Percentiles rank a stretch among this genome's conserved stretches.
Conservation (phyloP, 2,329 filamentous ascomycete species). For the Boeremia exigua region DNA sequence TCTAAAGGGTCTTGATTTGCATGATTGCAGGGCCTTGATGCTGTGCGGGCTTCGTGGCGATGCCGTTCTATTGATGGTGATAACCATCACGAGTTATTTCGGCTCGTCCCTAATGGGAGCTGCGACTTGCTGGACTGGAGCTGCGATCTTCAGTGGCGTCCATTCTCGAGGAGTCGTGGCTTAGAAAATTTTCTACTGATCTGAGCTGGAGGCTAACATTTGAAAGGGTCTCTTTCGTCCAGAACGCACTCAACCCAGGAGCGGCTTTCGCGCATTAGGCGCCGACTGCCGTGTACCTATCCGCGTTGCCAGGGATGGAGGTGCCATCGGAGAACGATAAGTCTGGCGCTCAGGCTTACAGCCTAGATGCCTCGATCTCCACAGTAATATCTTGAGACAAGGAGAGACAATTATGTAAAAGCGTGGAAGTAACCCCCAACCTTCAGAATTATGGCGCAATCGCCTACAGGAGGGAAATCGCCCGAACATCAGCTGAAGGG, state of each 20-base stretch:
- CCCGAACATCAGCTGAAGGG: too few relatives aligned
- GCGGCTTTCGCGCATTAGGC: conserved; percentile 1
- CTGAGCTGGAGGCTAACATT: not conserved
- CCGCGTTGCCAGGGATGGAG: not conserved
- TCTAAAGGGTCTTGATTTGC: not conserved
- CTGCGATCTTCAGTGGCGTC: conserved; percentile 3
- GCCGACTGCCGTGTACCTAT: not conserved
- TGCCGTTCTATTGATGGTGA: not conserved
- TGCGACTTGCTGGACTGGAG: not conserved
- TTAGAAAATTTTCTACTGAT: not conserved
- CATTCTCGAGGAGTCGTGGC: not conserved
- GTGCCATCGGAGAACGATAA: not conserved
- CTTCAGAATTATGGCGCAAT: conserved; percentile 31
- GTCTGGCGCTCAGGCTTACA: not conserved
- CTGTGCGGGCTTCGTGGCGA: not conserved
- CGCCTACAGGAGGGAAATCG: not conserved
- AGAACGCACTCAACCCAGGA: conserved; percentile 4
- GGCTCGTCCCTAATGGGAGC: not conserved
- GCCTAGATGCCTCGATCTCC: not conserved
- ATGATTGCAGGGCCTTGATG: not conserved
- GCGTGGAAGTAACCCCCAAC: conserved; percentile 25
- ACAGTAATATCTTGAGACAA: conserved; percentile 4
- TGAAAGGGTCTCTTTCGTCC: not conserved
- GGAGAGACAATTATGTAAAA: conserved; percentile 26
- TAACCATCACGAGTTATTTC: not conserved